Evolutionary conservation across 305 asterid genomes (phyloP).

Genomic region (Fraxinus dipetala): DNA sequence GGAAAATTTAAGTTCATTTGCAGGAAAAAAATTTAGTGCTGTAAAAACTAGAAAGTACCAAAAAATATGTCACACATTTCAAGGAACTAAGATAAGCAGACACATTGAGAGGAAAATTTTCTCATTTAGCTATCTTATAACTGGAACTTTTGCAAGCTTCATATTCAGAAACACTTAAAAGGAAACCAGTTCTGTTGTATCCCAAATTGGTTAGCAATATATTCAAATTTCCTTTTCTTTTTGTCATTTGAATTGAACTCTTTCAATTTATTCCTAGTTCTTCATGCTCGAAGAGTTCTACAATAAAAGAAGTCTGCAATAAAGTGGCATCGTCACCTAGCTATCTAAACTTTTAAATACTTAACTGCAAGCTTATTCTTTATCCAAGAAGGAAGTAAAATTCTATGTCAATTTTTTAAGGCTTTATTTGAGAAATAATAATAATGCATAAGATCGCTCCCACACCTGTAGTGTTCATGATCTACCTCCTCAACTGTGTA

Average conservation of each 20-base stretch:
- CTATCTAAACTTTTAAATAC: background rate
- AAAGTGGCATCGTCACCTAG: background rate
- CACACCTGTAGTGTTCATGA: too few species aligned
- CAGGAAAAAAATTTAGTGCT: background rate
- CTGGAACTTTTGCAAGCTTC: background rate
- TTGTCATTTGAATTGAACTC: background rate
- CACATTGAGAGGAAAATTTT: background rate
- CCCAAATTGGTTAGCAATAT: background rate
- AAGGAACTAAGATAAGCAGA: background rate
- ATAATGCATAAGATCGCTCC: background rate
- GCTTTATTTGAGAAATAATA: background rate
- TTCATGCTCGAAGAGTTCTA: background rate
- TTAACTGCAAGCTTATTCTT: background rate
- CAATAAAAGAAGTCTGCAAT: background rate
- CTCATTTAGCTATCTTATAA: background rate
- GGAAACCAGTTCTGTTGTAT: background rate
- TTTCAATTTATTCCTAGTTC: background rate
- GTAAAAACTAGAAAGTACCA: background rate
- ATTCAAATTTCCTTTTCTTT: background rate
- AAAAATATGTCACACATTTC: background rate
- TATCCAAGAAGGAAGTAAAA: background rate
- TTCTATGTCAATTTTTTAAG: background rate
- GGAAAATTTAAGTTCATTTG: slow-evolving; percentile 1
- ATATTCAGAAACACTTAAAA: background rate
- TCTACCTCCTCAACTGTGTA: too few species aligned